These are phyloP conservation scores for Xylaria sp. DNA, from an alignment of 2,329 filamentous ascomycete species.

Conservation along the genomic window DNA sequence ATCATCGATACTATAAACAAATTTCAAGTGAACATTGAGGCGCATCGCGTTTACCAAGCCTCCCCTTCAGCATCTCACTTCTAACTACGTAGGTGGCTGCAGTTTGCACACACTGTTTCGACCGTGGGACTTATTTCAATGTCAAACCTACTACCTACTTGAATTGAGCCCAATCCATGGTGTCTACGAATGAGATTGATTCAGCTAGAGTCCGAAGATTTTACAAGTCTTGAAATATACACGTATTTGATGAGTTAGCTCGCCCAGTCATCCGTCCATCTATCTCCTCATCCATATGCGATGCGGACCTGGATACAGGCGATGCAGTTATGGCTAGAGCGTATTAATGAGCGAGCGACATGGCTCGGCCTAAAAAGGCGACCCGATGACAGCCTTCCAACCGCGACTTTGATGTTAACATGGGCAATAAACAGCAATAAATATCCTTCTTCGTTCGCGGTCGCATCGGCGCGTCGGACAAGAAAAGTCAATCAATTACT, in stretches of 20 bases:
- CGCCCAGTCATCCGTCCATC: too few relatives aligned
- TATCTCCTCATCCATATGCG: too few relatives aligned
- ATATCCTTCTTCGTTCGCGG: background rate
- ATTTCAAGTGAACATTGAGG: background rate
- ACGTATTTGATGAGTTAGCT: too few relatives aligned
- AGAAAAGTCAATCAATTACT: background rate
- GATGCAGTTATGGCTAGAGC: background rate
- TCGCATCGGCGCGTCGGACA: background rate
- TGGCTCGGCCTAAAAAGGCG: background rate
- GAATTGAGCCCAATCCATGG: too few relatives aligned
- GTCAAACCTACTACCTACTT: too few relatives aligned
- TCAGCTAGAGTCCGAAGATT: too few relatives aligned
- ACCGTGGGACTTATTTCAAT: too few relatives aligned
- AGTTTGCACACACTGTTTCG: too few relatives aligned
- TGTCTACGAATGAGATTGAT: too few relatives aligned
- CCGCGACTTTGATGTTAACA: background rate
- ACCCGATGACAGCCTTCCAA: background rate
- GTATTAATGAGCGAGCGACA: background rate
- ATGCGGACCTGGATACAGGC: too few relatives aligned
- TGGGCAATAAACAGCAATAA: background rate
- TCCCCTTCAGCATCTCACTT: background rate
- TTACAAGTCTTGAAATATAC: too few relatives aligned
- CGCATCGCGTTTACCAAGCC: background rate
- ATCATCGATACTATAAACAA: background rate
- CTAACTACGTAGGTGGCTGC: too few relatives aligned